Base-by-base conservation (phyloP, 495 filamentous ascomycete genomes). In the Pseudevernia furfuracea region DNA sequence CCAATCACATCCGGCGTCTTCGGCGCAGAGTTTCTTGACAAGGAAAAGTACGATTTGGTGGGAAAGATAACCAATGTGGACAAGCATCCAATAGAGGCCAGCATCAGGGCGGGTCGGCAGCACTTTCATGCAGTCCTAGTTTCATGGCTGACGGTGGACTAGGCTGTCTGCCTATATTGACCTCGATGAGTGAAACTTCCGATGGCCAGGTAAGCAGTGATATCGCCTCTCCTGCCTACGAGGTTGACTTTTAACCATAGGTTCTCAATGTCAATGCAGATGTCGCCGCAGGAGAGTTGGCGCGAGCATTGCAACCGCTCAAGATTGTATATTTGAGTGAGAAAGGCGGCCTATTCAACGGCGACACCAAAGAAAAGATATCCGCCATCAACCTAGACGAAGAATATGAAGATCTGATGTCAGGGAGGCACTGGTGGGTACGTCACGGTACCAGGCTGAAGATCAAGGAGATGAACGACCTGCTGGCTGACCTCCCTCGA, bases 261-360 rank as follows among this genome's bases (percentile, higher is more conserved):
- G 88, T 97, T 23, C 80, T 98, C 55, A 98, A 98, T 70, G 94
- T 98, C 75, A 98, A 98, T 73, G 94, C 94, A 59, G 94, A 98
- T 74, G 91, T 97, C 58, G 93, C 93, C 34, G 94, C 94, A 38
- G 93, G 91, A 69, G 95, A 97, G 75, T 78, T 98, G 58, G 94
- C 94, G 46, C 85, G 89, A 58, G 84, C 89, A 62, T 77, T 98
- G 65, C 89, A 97, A 77, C 94, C 94, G 38, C 79, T 97, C 69
- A 98, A 98, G 86, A 96, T 97, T 56, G 92, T 98, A 57, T 98
- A 97, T 76, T 85, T 98, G 25, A 95, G 91, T 37, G 94, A 98
- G 80, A 97, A 97, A 82, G 94, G 94, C 44, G 94, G 94, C 23
- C 78, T 98, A 39, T 96, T 96, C 77, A 91, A 97, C 72, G 92